These are phyloP conservation scores for Hirsutella rhossiliensis DNA, from an alignment of 2,329 filamentous ascomycete species.

Conservation along the genomic window DNA sequence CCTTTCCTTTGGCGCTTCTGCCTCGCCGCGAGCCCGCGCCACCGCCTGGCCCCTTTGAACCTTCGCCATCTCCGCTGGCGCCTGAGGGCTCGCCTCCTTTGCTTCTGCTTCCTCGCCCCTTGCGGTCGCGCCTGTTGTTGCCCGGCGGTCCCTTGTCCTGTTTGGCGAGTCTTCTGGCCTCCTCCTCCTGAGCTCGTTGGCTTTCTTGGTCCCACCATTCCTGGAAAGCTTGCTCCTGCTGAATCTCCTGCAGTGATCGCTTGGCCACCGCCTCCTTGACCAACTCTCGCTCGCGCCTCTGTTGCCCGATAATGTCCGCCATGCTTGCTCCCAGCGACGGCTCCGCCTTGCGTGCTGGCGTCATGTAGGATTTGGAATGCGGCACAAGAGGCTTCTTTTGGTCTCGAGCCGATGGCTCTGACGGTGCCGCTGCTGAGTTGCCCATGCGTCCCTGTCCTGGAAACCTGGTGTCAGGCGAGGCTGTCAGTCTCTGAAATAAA, in stretches of 20 bases:
- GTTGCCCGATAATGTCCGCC: conserved; percentile 78
- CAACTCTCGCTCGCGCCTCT: conserved; percentile 71
- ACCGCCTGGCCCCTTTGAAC: conserved; percentile 3
- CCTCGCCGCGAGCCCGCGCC: conserved; percentile 3
- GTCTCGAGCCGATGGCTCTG: conserved; percentile 14
- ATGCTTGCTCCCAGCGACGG: conserved; percentile 60
- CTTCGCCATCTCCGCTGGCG: conserved; percentile 7
- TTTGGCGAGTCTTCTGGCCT: conserved; percentile 28
- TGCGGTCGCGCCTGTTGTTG: conserved; percentile 14
- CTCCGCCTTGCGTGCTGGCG: conserved; percentile 46
- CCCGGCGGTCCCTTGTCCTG: conserved; percentile 24
- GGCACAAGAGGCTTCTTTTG: conserved; percentile 34
- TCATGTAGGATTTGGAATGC: conserved; percentile 49
- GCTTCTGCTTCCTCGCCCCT: conserved; percentile 15
- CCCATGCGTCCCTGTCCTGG: conserved; percentile 39
- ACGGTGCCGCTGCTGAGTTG: conserved; percentile 17
- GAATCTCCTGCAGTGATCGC: conserved; percentile 84
- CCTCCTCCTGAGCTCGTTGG: conserved; percentile 54
- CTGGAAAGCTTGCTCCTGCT: conserved; percentile 93
- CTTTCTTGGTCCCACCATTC: conserved; percentile 93
- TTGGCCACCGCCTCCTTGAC: conserved; percentile 79
- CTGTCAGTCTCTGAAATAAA: conserved; percentile 33
- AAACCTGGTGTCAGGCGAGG: conserved; percentile 52
- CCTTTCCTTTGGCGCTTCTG: conserved; percentile 4
- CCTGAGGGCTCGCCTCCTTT: conserved; percentile 4